These are phyloP conservation scores for Mortierella sp. DNA, from an alignment of 371 early-diverging fungal species.

Conservation along the genomic window DNA sequence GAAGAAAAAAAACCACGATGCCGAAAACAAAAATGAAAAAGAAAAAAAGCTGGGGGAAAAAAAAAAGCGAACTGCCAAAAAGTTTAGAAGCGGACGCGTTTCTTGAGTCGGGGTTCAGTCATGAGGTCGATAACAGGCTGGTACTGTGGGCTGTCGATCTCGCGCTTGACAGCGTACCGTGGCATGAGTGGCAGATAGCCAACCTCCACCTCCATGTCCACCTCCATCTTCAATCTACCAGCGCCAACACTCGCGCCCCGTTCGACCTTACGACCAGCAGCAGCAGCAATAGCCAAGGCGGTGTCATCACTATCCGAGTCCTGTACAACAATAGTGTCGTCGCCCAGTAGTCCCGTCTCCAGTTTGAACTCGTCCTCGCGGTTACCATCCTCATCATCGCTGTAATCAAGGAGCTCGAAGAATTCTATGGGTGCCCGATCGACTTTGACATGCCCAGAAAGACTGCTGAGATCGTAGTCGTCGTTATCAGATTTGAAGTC, in stretches of 20 bases:
- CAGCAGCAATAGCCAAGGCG: not conserved
- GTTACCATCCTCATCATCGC: slow-evolving; percentile 18
- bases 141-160: not conserved
- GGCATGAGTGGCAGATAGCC: not conserved
- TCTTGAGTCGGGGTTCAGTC: not conserved
- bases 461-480: not conserved
- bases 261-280: not conserved
- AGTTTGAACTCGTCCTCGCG: not conserved
- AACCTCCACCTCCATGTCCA: not conserved
- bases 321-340: not conserved
- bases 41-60: too few relatives aligned
- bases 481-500: not conserved
- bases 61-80: too few relatives aligned
- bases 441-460: not conserved
- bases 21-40: not conserved
- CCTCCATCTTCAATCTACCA: not conserved
- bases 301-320: slow-evolving; percentile 4
- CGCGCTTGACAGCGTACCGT: not conserved
- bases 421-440: slow-evolving; percentile 9
- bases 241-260: not conserved
- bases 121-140: not conserved
- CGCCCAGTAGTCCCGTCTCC: not conserved
- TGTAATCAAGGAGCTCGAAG: slow-evolving; percentile 19
- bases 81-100: not conserved
- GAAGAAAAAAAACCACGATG: not conserved